A percentile compares a stretch with the other conserved stretches of the same genome.
Conservation (phyloP, 1,284 basidiomycete genomes). For the Xanthoconium separans region DNA sequence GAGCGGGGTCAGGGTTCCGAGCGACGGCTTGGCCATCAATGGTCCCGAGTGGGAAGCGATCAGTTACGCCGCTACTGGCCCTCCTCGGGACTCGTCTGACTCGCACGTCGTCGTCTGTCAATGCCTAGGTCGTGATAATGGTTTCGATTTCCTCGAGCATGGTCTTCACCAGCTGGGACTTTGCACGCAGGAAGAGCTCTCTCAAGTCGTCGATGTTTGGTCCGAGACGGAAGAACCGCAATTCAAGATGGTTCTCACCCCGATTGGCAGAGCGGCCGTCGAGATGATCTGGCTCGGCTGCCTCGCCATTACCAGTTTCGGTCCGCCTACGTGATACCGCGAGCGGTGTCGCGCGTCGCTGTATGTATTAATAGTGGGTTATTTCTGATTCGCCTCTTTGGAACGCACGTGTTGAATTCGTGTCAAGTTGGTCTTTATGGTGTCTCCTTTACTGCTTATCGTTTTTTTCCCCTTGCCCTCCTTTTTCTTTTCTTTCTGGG, state of each 20-base stretch:
- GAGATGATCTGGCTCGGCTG: conserved; percentile 83
- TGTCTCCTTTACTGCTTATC: conserved; percentile 3
- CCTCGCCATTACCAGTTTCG: conserved; percentile 72
- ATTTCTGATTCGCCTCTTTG: conserved; percentile 3
- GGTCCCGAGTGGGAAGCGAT: conserved; percentile 62
- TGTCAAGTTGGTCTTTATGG: neutral
- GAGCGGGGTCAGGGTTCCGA: conserved; percentile 69
- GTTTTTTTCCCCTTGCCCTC: neutral
- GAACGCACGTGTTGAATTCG: conserved; percentile 1
- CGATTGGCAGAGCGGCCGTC: conserved; percentile 70
- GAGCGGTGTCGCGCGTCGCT: neutral
- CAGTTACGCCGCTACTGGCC: conserved; percentile 12
- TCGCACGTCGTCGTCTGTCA: conserved; percentile 54
- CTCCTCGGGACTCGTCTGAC: conserved; percentile 11
- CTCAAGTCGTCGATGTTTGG: neutral
- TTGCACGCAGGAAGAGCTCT: conserved; percentile 35
- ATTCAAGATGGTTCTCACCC: conserved; percentile 48
- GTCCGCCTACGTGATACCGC: conserved; percentile 22
- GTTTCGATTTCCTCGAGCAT: conserved; percentile 69
- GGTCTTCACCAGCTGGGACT: conserved; percentile 68
- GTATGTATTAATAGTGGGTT: conserved; percentile 15
- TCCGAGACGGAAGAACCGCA: conserved; percentile 41
- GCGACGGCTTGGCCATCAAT: conserved; percentile 62
- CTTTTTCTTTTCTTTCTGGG: neutral
- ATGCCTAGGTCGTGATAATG: conserved; percentile 59